Evolutionary conservation across 495 filamentous ascomycete genomes (phyloP).

Genomic region (Hypomontagnella monticulosa): DNA sequence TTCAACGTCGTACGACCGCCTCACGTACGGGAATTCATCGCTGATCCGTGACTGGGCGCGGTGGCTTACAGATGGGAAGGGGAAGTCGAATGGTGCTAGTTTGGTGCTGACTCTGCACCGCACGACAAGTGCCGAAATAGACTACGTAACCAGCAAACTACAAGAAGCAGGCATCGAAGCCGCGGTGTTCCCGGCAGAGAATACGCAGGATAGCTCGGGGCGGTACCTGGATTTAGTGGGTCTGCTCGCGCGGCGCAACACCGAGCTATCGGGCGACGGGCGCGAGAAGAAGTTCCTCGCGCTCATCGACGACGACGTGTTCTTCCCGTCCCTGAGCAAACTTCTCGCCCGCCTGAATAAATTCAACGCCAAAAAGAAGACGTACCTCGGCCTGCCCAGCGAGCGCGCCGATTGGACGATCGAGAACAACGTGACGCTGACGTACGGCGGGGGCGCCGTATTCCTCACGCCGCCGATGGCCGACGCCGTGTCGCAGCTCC

Average conservation of each 20-base stretch:
- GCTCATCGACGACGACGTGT: conserved; percentile 56
- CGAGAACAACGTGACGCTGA: conserved; percentile 57
- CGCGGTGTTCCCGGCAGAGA: conserved; percentile 40
- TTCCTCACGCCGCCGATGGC: conserved; percentile 65
- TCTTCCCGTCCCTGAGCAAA: conserved; percentile 63
- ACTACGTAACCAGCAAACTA: conserved; percentile 42
- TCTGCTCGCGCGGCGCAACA: conserved; percentile 40
- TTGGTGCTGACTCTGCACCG: conserved; percentile 62
- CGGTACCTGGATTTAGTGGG: conserved; percentile 49
- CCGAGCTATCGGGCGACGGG: conserved; percentile 16
- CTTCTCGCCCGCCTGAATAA: conserved; percentile 57
- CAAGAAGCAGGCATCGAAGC: conserved; percentile 44
- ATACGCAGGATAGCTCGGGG: conserved; percentile 40
- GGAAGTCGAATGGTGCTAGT: conserved; percentile 49
- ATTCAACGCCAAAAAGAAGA: conserved; percentile 58
- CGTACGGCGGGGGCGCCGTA: conserved; percentile 69
- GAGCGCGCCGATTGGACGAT: conserved; percentile 56
- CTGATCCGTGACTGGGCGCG: conserved; percentile 48
- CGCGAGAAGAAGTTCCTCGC: conserved; percentile 42
- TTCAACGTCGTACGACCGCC: conserved; percentile 63
- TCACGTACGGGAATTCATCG: conserved; percentile 55
- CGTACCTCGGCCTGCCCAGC: conserved; percentile 67
- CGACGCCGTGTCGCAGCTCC: conserved; percentile 46
- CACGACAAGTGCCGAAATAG: conserved; percentile 41
- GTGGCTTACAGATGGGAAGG: conserved; percentile 47